Evolutionary conservation across 2,329 filamentous ascomycete species (phyloP).

Genomic region (Simplicillium sp.): DNA sequence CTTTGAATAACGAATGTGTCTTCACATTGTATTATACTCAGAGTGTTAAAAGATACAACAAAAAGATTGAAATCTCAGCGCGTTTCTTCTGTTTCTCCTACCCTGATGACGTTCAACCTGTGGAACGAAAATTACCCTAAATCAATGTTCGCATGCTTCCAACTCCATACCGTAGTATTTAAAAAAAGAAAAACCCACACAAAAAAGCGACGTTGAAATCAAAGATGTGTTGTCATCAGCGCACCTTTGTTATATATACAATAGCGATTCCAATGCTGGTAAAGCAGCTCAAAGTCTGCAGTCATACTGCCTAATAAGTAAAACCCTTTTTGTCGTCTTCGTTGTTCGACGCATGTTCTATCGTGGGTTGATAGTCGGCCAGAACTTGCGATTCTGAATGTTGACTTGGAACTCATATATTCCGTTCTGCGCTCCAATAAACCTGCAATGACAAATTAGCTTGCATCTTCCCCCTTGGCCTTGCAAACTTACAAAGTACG

Average conservation of each 20-base stretch:
- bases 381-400: constrained; percentile 48
- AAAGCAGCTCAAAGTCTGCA: background rate
- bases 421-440: constrained; percentile 58
- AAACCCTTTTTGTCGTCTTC: background rate
- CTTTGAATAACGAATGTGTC: background rate
- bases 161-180: background rate
- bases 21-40: too few relatives aligned
- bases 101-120: background rate
- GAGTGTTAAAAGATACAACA: too few relatives aligned
- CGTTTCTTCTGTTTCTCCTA: too few relatives aligned
- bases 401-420: constrained; percentile 68
- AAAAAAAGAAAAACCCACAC: constrained; percentile 4
- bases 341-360: constrained; percentile 18
- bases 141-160: background rate
- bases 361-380: constrained; percentile 44
- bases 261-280: background rate
- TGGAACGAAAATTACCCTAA: background rate
- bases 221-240: background rate
- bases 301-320: too few relatives aligned
- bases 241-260: background rate
- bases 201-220: constrained; percentile 3
- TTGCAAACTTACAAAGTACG: constrained; percentile 41
- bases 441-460: constrained; percentile 30
- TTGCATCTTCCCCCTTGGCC: background rate
- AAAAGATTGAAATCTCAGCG: too few relatives aligned